A percentile compares a stretch with the other conserved stretches of the same genome.
These are phyloP conservation scores for Kurtzmaniella quercitrusa DNA, from an alignment of 1,139 yeast species.

Conservation along the genomic window DNA sequence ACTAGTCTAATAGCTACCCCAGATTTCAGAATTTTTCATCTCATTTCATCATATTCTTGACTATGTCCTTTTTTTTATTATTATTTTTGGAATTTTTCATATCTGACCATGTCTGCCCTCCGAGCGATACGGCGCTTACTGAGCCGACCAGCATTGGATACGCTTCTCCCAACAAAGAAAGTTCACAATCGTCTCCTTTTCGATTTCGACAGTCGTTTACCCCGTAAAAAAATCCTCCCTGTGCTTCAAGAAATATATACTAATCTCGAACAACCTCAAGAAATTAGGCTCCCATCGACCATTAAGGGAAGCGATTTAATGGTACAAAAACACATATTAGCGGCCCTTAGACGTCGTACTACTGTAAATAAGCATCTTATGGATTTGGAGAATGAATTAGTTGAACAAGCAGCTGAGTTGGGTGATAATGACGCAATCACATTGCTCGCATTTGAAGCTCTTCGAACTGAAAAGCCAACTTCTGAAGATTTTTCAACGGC, in stretches of 20 bases:
- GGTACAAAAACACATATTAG: conserved; percentile 63
- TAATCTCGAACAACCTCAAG: conserved; percentile 33
- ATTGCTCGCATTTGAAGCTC: conserved; percentile 60
- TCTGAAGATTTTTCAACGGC: conserved; percentile 62
- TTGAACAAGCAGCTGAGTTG: conserved; percentile 78
- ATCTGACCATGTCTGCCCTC: background rate
- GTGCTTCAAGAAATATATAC: conserved; percentile 49
- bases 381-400: conserved; percentile 61
- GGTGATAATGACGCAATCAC: conserved; percentile 83
- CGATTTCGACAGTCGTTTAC: conserved; percentile 58
- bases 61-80: too few species aligned
- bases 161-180: conserved; percentile 57
- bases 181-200: conserved; percentile 57
- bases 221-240: conserved; percentile 51
- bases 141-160: conserved; percentile 39
- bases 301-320: conserved; percentile 57
- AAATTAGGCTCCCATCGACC: conserved; percentile 37
- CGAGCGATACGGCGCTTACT: conserved; percentile 1
- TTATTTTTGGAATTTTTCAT: background rate
- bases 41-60: too few species aligned
- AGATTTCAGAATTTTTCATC: too few species aligned
- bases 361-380: conserved; percentile 53
- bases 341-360: conserved; percentile 57
- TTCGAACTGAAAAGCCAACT: conserved; percentile 24
- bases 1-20: background rate